phyloP scores from a whole-genome alignment of 306 rosid genomes.

The Pueraria montana region DNA sequence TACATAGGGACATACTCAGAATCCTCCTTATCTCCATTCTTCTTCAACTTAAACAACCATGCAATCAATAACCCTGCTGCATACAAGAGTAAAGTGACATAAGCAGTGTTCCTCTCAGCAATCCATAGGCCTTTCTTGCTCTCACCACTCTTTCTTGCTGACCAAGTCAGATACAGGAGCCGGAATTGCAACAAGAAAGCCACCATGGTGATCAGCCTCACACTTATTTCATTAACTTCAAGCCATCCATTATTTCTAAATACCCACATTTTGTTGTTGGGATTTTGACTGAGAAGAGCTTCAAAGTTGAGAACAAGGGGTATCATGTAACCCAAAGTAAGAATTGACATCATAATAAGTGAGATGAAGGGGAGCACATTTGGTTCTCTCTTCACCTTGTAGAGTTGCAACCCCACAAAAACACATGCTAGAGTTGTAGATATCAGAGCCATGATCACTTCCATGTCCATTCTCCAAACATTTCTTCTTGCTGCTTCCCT shows the following conservation, averaged over 20 bases:
- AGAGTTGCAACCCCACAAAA: constrained; percentile 62
- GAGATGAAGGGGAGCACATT: constrained; percentile 65
- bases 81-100: constrained; percentile 49
- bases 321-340: constrained; percentile 55
- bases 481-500: background rate
- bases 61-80: constrained; percentile 49
- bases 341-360: constrained; percentile 62
- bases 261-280: background rate
- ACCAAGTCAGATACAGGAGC: constrained; percentile 66
- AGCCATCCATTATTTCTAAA: constrained; percentile 58
- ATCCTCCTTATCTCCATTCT: background rate
- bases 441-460: constrained; percentile 62
- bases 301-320: constrained; percentile 73
- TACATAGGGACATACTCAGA: background rate
- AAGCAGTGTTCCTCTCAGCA: constrained; percentile 54
- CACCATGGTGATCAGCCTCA: constrained; percentile 59
- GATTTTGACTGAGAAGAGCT: constrained; percentile 55
- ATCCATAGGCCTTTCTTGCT: constrained; percentile 45
- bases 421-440: constrained; percentile 69
- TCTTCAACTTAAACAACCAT: constrained; percentile 36
- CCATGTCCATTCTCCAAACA: constrained; percentile 66
- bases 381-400: constrained; percentile 63
- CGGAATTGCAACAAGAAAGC: constrained; percentile 63
- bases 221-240: constrained; percentile 59
- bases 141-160: constrained; percentile 51